These are phyloP conservation scores for Arachis stenosperma DNA, from an alignment of 306 rosid genomes.

Conservation along the genomic window DNA sequence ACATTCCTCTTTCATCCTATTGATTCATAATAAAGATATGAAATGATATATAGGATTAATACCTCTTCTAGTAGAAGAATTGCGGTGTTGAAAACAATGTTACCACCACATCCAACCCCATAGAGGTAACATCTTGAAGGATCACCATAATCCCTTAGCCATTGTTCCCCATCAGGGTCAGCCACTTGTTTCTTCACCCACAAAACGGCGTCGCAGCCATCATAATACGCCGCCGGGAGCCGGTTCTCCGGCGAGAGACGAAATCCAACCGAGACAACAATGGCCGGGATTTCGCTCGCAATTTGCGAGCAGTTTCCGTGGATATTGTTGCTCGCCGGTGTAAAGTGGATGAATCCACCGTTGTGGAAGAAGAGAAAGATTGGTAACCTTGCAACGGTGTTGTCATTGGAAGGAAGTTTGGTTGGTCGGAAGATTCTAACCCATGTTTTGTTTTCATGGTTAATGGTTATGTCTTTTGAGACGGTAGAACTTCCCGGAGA, in stretches of 20 bases:
- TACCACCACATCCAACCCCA: conserved; percentile 62
- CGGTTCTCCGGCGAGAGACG: conserved; percentile 59
- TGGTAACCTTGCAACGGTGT: conserved; percentile 54
- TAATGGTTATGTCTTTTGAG: conserved; percentile 53
- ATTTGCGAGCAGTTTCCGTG: conserved; percentile 40
- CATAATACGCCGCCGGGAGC: conserved; percentile 52
- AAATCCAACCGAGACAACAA: conserved; percentile 50
- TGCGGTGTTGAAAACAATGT: conserved; percentile 53
- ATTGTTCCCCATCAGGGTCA: conserved; percentile 50
- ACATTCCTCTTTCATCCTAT: no score
- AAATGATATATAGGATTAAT: not conserved
- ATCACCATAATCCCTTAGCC: conserved; percentile 71
- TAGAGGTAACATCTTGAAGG: conserved; percentile 60
- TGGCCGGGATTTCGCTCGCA: conserved; percentile 46
- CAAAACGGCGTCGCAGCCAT: conserved; percentile 44
- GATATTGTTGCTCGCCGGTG: not conserved
- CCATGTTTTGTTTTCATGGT: conserved; percentile 42
- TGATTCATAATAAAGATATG: not conserved
- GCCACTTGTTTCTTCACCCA: conserved; percentile 53
- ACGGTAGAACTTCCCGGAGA: conserved; percentile 30
- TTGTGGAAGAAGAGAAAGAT: conserved; percentile 57
- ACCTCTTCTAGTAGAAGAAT: not conserved
- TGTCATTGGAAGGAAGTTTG: conserved; percentile 65
- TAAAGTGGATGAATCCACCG: conserved; percentile 53
- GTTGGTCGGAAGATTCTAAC: conserved; percentile 58